Conservation (phyloP, 768 basidiomycete species). For the Leccinum disarticulatum region DNA sequence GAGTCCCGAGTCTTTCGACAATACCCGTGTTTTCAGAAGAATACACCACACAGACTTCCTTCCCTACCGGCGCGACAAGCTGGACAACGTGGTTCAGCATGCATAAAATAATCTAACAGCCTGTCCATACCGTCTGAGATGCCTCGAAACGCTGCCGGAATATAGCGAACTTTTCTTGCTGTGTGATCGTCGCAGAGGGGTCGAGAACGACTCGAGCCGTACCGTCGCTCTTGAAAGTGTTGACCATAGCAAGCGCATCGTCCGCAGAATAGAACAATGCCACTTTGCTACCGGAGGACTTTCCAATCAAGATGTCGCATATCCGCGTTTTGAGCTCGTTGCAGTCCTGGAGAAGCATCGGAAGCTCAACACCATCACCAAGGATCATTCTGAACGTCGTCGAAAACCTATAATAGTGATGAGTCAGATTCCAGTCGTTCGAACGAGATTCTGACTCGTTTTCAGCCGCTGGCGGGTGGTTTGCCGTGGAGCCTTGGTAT, state of each 20-base stretch:
- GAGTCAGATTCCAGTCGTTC: constrained; percentile 2
- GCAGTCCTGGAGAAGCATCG: constrained; percentile 46
- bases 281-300: constrained; percentile 41
- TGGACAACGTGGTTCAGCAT: constrained; percentile 25
- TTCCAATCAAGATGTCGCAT: constrained; percentile 39
- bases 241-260: constrained; percentile 49
- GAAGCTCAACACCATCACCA: constrained; percentile 49
- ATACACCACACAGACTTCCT: constrained; percentile 57
- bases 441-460: constrained; percentile 22
- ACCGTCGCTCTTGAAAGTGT: constrained; percentile 51
- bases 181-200: constrained; percentile 38
- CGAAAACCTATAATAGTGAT: constrained; percentile 18
- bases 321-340: constrained; percentile 34
- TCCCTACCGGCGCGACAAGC: constrained; percentile 58
- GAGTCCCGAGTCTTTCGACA: constrained; percentile 50
- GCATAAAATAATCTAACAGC: not conserved
- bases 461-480: not conserved
- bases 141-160: constrained; percentile 50
- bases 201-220: constrained; percentile 47
- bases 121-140: constrained; percentile 51
- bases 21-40: constrained; percentile 50
- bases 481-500: constrained; percentile 25
- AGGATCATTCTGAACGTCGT: constrained; percentile 49
- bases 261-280: constrained; percentile 60
- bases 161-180: constrained; percentile 47